Evolutionary conservation across 805 yeast genomes (phyloP).

Genomic region (Hemisphaericaspora nanyangensis): DNA sequence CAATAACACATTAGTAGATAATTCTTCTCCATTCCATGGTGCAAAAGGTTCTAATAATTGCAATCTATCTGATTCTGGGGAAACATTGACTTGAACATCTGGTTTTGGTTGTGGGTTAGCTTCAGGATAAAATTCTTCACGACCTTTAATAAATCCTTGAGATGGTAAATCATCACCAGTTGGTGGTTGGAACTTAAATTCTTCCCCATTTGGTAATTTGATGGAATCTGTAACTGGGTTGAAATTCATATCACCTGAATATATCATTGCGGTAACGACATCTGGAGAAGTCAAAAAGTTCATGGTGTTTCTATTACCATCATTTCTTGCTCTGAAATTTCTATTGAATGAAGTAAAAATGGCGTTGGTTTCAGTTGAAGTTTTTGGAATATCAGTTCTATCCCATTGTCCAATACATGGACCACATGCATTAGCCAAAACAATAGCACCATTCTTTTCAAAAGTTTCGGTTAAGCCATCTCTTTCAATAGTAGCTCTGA

Average conservation of each 20-base stretch:
- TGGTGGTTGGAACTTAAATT: conserved; percentile 77
- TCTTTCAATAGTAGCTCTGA: conserved; percentile 93
- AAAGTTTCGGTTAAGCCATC: conserved; percentile 85
- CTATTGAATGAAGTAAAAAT: conserved; percentile 97
- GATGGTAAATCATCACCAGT: conserved; percentile 81
- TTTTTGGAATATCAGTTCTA: conserved; percentile 70
- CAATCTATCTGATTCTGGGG: conserved; percentile 86
- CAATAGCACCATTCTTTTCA: conserved; percentile 84
- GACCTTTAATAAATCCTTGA: conserved; percentile 72
- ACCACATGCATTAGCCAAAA: conserved; percentile 97
- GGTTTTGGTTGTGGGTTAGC: conserved; percentile 62
- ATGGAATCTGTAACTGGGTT: conserved; percentile 90
- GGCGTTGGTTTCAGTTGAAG: conserved; percentile 69
- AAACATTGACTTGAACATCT: conserved; percentile 59
- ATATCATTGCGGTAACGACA: conserved; percentile 93
- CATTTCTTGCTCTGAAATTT: conserved; percentile 96
- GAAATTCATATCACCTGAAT: conserved; percentile 88
- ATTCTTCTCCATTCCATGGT: conserved; percentile 83
- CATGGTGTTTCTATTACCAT: conserved; percentile 96
- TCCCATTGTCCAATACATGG: conserved; percentile 99
- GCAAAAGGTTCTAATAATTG: conserved; percentile 87
- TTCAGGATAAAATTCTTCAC: conserved; percentile 71
- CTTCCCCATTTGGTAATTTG: conserved; percentile 61
- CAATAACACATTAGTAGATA: conserved; percentile 68
- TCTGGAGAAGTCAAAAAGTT: conserved; percentile 99